Percentiles rank a stretch among this genome's conserved stretches.
Evolutionary conservation across 306 rosid genomes (phyloP).

Genomic region (Pterocarpus macrocarpus): DNA sequence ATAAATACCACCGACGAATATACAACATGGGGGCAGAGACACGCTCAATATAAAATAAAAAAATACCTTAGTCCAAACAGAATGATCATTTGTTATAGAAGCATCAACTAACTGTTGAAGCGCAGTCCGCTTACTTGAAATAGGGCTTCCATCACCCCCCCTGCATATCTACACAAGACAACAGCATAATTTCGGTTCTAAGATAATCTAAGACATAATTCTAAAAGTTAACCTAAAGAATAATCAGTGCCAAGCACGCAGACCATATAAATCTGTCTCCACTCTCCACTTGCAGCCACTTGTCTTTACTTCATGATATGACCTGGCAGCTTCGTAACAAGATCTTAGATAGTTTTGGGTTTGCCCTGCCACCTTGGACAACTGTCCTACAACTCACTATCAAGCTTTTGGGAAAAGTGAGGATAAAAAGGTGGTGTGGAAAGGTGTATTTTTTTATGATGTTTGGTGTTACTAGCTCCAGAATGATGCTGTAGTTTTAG

Average conservation of each 20-base stretch:
- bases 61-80: constrained; percentile 92
- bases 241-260: constrained; percentile 14
- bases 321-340: constrained; percentile 16
- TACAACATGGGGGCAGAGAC: constrained; percentile 21
- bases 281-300: constrained; percentile 25
- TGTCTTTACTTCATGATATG: constrained; percentile 17
- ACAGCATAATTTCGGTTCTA: constrained; percentile 17
- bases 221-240: constrained; percentile 35
- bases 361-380: constrained; percentile 8
- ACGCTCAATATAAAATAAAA: constrained; percentile 34
- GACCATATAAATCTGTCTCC: constrained; percentile 19
- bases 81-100: constrained; percentile 76
- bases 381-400: constrained; percentile 17
- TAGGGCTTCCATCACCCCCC: constrained; percentile 74
- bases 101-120: constrained; percentile 89
- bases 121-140: constrained; percentile 76
- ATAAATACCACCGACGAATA: constrained; percentile 7
- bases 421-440: constrained; percentile 10
- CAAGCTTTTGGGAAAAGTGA: constrained; percentile 14
- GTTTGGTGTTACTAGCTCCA: constrained; percentile 7
- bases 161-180: constrained; percentile 66
- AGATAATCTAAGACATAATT: background rate
- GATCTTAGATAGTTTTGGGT: background rate
- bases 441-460: background rate
- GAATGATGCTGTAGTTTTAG: constrained; percentile 19